These are phyloP conservation scores for Leccinum subgranulosum DNA, from an alignment of 768 basidiomycete genomes.

Conservation along the genomic window DNA sequence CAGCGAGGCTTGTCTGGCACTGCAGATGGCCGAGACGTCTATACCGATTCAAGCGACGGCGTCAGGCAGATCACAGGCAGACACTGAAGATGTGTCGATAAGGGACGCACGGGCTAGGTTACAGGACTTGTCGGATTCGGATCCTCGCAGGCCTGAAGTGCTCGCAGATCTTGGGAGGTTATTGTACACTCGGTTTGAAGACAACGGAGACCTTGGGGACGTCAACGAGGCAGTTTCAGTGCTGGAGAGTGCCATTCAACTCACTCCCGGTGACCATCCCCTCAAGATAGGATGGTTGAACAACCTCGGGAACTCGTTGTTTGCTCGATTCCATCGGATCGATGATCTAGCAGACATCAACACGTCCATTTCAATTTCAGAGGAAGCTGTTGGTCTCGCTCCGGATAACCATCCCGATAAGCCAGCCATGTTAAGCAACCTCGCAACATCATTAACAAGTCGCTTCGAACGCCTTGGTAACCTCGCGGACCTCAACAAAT, in stretches of 20 bases:
- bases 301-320: background rate
- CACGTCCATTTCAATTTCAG: background rate
- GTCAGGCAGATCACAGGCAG: background rate
- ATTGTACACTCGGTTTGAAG: background rate
- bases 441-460: background rate
- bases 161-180: background rate
- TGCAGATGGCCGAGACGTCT: background rate
- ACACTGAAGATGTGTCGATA: background rate
- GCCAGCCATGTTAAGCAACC: background rate
- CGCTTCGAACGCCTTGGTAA: background rate
- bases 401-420: background rate
- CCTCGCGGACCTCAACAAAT: background rate
- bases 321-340: background rate
- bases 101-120: background rate
- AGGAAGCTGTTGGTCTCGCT: background rate
- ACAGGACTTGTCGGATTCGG: background rate
- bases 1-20: background rate
- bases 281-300: background rate
- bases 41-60: background rate
- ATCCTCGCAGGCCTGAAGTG: background rate
- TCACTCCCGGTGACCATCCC: background rate
- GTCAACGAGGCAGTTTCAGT: background rate
- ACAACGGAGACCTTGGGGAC: background rate
- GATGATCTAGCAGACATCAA: background rate
- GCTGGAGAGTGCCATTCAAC: background rate